A percentile compares a stretch with the other conserved stretches of the same genome.
These are phyloP conservation scores for Psilocybe cubensis DNA, from an alignment of 768 basidiomycete genomes.

Conservation along the genomic window DNA sequence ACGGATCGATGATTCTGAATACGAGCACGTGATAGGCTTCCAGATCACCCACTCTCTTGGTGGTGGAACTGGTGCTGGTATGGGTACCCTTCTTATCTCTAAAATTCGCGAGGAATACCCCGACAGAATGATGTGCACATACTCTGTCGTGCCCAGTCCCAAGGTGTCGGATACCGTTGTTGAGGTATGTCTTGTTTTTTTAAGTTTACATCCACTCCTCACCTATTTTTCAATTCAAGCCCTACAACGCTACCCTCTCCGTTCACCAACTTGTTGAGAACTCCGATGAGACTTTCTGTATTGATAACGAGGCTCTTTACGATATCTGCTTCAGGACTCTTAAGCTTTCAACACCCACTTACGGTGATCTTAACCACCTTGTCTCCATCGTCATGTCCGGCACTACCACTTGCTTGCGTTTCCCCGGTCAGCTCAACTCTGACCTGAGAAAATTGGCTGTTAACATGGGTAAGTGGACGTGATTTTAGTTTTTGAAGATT, in stretches of 20 bases:
- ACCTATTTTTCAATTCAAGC: constrained; percentile 45
- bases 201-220: background rate
- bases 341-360: constrained; percentile 94
- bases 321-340: constrained; percentile 99
- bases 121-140: constrained; percentile 99
- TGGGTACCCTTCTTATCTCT: constrained; percentile 98
- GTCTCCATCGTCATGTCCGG: constrained; percentile 99
- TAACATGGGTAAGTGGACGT: constrained; percentile 83
- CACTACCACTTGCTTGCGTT: constrained; percentile 97
- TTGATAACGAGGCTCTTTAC: constrained; percentile 99
- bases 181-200: constrained; percentile 56
- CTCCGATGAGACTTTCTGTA: constrained; percentile 99
- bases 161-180: constrained; percentile 99
- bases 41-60: constrained; percentile 98
- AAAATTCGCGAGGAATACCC: constrained; percentile 99
- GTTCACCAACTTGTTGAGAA: constrained; percentile 99
- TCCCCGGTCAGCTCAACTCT: constrained; percentile 99
- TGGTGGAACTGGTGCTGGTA: constrained; percentile 99
- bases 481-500: background rate
- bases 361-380: constrained; percentile 97
- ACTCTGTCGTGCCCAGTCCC: constrained; percentile 96
- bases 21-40: constrained; percentile 69
- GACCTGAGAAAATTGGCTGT: constrained; percentile 98
- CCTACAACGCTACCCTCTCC: constrained; percentile 98
- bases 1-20: constrained; percentile 6